These are phyloP conservation scores for Yamadazyma tumulicola DNA, from an alignment of 805 yeast genomes.

Conservation along the genomic window DNA sequence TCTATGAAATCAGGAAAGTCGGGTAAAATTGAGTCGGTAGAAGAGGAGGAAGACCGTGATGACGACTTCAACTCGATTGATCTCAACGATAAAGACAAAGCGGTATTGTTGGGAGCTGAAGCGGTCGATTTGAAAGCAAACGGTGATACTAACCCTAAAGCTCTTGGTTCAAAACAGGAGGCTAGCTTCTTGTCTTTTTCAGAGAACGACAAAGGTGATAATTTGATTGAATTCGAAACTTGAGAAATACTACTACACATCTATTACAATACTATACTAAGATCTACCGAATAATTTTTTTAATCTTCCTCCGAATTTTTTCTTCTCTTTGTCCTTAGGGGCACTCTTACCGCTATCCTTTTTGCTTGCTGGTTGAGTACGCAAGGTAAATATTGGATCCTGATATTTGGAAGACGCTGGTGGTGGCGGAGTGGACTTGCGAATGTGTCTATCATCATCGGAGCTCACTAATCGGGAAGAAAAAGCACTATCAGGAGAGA, in stretches of 20 bases:
- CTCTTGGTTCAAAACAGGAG: constrained; percentile 1
- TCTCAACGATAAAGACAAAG: constrained; percentile 43
- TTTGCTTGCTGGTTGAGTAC: constrained; percentile 5
- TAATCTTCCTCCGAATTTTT: constrained; percentile 33
- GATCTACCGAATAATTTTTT: constrained; percentile 38
- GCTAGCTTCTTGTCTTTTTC: too few species aligned
- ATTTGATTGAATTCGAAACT: constrained; percentile 46
- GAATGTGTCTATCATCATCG: constrained; percentile 21
- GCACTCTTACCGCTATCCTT: constrained; percentile 2
- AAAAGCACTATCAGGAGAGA: constrained; percentile 14
- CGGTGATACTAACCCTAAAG: constrained; percentile 8
- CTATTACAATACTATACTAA: background rate
- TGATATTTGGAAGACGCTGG: constrained; percentile 3
- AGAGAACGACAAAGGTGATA: constrained; percentile 11
- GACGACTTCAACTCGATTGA: constrained; percentile 42
- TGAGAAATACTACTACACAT: constrained; percentile 6
- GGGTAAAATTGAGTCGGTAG: constrained; percentile 21
- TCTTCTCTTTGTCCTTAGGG: constrained; percentile 33
- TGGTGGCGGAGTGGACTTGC: background rate
- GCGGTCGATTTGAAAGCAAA: constrained; percentile 24
- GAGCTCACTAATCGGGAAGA: constrained; percentile 27
- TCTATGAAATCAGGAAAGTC: constrained; percentile 28
- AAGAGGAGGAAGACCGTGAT: constrained; percentile 48
- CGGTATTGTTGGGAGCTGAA: constrained; percentile 48
- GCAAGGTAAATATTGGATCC: constrained; percentile 5